These are phyloP conservation scores for Pavlovales sp. DNA, from an alignment of 208 protist genomes.

Conservation along the genomic window DNA sequence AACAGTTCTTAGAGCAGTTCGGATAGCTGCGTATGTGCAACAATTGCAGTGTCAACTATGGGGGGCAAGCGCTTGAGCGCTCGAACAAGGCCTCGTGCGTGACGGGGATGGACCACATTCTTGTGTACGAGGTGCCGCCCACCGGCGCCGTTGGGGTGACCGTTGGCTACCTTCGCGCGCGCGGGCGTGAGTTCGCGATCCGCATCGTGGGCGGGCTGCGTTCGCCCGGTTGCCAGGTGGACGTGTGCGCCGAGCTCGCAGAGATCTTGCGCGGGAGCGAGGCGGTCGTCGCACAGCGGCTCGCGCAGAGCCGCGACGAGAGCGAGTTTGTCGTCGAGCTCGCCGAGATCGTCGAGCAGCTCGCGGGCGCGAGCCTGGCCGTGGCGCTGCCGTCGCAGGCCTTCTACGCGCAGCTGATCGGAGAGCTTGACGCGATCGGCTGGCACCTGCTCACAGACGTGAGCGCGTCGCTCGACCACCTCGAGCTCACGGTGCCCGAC, in stretches of 20 bases:
- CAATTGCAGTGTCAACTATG: no score
- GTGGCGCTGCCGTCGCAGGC: neutral
- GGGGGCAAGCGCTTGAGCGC: no score
- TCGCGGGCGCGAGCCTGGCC: neutral
- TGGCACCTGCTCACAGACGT: neutral
- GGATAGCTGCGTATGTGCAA: no score
- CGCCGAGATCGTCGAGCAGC: slow-evolving; percentile 1
- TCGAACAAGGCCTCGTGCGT: no score
- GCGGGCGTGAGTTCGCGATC: neutral
- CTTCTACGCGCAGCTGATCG: slow-evolving; percentile 2
- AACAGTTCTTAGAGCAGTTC: no score
- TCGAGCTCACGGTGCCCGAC: neutral
- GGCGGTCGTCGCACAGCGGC: neutral
- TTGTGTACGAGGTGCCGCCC: no score
- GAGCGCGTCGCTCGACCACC: neutral
- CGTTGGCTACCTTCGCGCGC: neutral
- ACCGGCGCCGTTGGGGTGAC: no score
- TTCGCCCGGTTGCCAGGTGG: neutral
- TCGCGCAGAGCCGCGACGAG: neutral
- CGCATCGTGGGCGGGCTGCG: neutral
- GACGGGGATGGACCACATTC: no score
- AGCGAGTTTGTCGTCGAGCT: neutral
- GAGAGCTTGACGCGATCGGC: slow-evolving; percentile 2
- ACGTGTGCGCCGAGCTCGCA: neutral
- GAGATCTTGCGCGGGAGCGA: neutral